phyloP scores from a whole-genome alignment of 2,329 filamentous ascomycete genomes.

The Dothideomycetes sp. region DNA sequence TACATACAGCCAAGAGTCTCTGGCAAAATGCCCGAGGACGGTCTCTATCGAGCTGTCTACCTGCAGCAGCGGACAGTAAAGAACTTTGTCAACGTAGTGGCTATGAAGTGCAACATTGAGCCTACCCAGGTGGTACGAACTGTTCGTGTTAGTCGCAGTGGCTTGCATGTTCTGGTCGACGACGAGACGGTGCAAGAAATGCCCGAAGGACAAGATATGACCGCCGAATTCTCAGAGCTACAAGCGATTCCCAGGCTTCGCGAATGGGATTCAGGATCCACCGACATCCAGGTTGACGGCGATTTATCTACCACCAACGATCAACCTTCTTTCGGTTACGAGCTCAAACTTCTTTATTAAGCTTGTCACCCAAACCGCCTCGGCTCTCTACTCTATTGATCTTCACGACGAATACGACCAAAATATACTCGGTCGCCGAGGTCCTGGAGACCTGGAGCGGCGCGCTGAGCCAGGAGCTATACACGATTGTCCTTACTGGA shows the following conservation, averaged over 20 bases:
- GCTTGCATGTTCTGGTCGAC: slow-evolving; percentile 76
- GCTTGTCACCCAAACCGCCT: neutral
- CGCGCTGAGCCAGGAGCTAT: neutral
- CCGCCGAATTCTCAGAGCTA: slow-evolving; percentile 53
- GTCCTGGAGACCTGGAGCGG: neutral
- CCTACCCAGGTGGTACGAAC: slow-evolving; percentile 58
- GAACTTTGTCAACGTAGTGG: slow-evolving; percentile 63
- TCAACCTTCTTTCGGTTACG: slow-evolving; percentile 34
- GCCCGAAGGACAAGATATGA: slow-evolving; percentile 85
- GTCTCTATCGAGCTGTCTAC: slow-evolving; percentile 78
- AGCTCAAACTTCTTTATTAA: slow-evolving; percentile 38
- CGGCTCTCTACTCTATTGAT: neutral
- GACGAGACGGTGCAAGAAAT: slow-evolving; percentile 79
- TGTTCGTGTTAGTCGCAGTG: slow-evolving; percentile 61
- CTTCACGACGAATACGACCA: neutral
- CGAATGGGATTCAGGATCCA: slow-evolving; percentile 41
- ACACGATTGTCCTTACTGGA: neutral
- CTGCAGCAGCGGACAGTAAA: slow-evolving; percentile 63
- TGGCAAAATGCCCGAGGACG: slow-evolving; percentile 38
- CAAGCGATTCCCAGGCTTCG: slow-evolving; percentile 30
- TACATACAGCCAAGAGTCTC: slow-evolving; percentile 56
- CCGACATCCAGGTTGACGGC: slow-evolving; percentile 37
- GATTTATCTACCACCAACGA: slow-evolving; percentile 33
- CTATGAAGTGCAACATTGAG: slow-evolving; percentile 72
- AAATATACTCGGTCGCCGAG: neutral